Evolutionary conservation across 768 basidiomycete species (phyloP).

Genomic region (Termitomyces sp.): DNA sequence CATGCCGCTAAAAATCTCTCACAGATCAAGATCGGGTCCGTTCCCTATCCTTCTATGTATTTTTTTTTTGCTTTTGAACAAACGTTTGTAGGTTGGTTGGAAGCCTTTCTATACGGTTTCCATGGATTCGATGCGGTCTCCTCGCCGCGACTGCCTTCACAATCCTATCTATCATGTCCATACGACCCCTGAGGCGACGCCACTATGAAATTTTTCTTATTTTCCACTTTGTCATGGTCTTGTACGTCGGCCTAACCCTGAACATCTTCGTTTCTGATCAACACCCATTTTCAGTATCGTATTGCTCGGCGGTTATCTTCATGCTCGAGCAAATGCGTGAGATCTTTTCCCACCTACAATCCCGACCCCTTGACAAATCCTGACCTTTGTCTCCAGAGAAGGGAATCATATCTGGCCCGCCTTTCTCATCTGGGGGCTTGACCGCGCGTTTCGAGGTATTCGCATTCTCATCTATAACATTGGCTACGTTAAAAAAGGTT

Average conservation of each 20-base stretch:
- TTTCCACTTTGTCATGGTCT: slow-evolving; percentile 39
- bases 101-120: slow-evolving; percentile 8
- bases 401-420: slow-evolving; percentile 43
- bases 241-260: slow-evolving; percentile 22
- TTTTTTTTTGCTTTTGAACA: background rate
- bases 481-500: slow-evolving; percentile 29
- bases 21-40: slow-evolving; percentile 20
- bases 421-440: slow-evolving; percentile 53
- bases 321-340: slow-evolving; percentile 30
- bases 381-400: background rate
- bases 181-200: slow-evolving; percentile 44
- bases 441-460: slow-evolving; percentile 45
- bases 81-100: slow-evolving; percentile 12
- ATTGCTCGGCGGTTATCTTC: slow-evolving; percentile 39
- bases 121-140: slow-evolving; percentile 34
- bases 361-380: too few relatives aligned
- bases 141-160: slow-evolving; percentile 37
- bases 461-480: slow-evolving; percentile 44
- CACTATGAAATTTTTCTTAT: slow-evolving; percentile 53
- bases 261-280: background rate
- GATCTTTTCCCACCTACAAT: slow-evolving; percentile 5
- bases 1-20: background rate
- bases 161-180: slow-evolving; percentile 42
- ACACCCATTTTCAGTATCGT: slow-evolving; percentile 26
- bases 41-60: background rate